phyloP scores from a whole-genome alignment of 106 monocot species.

The Narthecium ossifragum region DNA sequence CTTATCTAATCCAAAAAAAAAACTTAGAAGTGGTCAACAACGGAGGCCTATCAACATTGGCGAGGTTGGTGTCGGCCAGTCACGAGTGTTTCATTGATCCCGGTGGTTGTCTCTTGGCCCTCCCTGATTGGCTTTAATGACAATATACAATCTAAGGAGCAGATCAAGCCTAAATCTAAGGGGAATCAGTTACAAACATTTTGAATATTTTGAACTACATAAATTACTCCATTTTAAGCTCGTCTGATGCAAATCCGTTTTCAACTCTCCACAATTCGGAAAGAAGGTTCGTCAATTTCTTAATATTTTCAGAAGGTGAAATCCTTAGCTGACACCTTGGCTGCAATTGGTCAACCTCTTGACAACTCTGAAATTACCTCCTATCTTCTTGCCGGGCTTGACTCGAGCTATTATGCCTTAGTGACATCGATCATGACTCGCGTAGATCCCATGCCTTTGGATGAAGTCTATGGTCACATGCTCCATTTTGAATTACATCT shows the following conservation, averaged over 20 bases:
- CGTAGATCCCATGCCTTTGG: background rate
- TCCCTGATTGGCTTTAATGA: too few species aligned
- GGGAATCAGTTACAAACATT: too few species aligned
- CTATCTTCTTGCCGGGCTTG: background rate
- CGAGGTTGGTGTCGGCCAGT: too few species aligned
- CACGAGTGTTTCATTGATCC: too few species aligned
- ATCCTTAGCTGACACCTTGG: background rate
- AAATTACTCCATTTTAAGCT: too few species aligned
- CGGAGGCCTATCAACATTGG: too few species aligned
- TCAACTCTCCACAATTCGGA: background rate
- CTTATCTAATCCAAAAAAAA: too few species aligned
- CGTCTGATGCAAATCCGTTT: background rate
- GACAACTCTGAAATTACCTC: background rate
- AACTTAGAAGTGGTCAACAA: too few species aligned
- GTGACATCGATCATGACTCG: background rate
- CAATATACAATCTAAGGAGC: too few species aligned
- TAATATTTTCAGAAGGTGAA: background rate
- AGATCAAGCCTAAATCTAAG: too few species aligned
- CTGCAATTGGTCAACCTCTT: background rate
- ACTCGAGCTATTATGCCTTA: background rate
- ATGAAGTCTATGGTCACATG: background rate
- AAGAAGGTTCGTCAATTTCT: background rate
- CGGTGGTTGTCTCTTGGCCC: too few species aligned
- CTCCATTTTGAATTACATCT: background rate
- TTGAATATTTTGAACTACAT: too few species aligned